A percentile compares a stretch with the other conserved stretches of the same genome.
These are phyloP conservation scores for Ophiobolus disseminans DNA, from an alignment of 2,329 filamentous ascomycete genomes.

Conservation along the genomic window DNA sequence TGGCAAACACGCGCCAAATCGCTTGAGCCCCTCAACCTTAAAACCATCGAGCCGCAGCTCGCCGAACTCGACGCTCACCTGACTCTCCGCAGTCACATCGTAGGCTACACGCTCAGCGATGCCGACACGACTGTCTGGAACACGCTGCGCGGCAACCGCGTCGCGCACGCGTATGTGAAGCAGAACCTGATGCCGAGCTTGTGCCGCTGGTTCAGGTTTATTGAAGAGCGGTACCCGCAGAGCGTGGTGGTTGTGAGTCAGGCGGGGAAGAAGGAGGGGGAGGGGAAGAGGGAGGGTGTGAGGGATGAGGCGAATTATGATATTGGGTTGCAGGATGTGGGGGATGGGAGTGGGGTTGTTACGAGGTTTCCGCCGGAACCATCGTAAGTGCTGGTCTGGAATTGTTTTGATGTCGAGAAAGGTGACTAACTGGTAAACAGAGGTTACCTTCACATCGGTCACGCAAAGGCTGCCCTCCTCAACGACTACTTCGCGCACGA, in stretches of 20 bases:
- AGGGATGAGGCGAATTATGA: slow-evolving; percentile 89
- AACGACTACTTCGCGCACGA: slow-evolving; percentile 98
- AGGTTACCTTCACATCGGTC: slow-evolving; percentile 92
- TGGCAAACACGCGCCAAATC: slow-evolving; percentile 63
- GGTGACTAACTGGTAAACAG: slow-evolving; percentile 24
- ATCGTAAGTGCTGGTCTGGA: slow-evolving; percentile 63
- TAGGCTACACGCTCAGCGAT: slow-evolving; percentile 78
- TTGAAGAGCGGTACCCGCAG: slow-evolving; percentile 83
- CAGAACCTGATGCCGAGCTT: slow-evolving; percentile 79
- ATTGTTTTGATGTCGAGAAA: not conserved
- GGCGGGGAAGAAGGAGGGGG: slow-evolving; percentile 62
- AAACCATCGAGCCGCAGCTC: slow-evolving; percentile 77
- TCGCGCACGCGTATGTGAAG: slow-evolving; percentile 81
- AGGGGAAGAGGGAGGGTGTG: slow-evolving; percentile 76
- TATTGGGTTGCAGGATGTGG: slow-evolving; percentile 82
- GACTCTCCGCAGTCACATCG: slow-evolving; percentile 83
- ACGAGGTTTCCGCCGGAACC: slow-evolving; percentile 94
- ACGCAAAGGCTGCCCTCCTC: slow-evolving; percentile 90
- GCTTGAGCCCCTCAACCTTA: slow-evolving; percentile 73
- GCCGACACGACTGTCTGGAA: slow-evolving; percentile 85
- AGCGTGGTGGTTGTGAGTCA: slow-evolving; percentile 68
- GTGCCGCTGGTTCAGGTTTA: slow-evolving; percentile 83
- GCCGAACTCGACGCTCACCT: slow-evolving; percentile 85
- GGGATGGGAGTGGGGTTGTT: slow-evolving; percentile 77
- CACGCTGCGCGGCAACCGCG: slow-evolving; percentile 81